Base-by-base conservation (phyloP, 352 stramenopile species). In the Globisporangium viniferum region DNA sequence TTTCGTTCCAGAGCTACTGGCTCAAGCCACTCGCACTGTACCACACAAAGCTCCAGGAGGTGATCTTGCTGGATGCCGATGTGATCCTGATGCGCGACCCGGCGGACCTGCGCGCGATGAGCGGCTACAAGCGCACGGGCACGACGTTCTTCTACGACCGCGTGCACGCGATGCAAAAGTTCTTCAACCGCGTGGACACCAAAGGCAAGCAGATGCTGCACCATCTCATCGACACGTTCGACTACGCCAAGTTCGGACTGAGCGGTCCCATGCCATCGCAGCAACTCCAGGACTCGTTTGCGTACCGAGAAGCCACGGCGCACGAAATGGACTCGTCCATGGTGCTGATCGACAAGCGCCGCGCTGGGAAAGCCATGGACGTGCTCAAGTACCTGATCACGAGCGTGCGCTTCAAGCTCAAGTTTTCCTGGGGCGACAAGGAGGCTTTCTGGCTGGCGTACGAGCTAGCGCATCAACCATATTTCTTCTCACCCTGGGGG, bases 121-220 rank as follows among this genome's bases (percentile, higher is more conserved):
- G 66, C 0, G 76, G 70, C 27, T 92, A 92, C 66, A 15, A 69
- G 15, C 46, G 62, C 12, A 86, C 67, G 8, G 81, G 81, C 10
- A 90, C 83, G 56, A 75, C 82, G 14, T 91, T 91, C 64, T 91
- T 91, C 60, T 84, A 88, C 49, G 83, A 92, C 67, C 81, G 80
- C 27, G 68, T 88, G 35, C 73, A 76, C 41, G 74, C 72, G 61
- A 76, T 68, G 46, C 10, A 39, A 33, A 68, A 68, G 53, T 55
- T 48, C 51, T 39, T 68, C 62, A 61, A 82, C 66, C 72, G 75
- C 60, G 70, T 85, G 35, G 73, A 77, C 44, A 72, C 72, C 2
- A 51, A 76, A 14, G 72, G 77, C 29, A 77, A 65, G 59, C 73
- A 69, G 39, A 70, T 77, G 58, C 68, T 89, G 24, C 73, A 72